Evolutionary conservation across 257 asterid genomes (phyloP).

Genomic region (Capsicum chinense): DNA sequence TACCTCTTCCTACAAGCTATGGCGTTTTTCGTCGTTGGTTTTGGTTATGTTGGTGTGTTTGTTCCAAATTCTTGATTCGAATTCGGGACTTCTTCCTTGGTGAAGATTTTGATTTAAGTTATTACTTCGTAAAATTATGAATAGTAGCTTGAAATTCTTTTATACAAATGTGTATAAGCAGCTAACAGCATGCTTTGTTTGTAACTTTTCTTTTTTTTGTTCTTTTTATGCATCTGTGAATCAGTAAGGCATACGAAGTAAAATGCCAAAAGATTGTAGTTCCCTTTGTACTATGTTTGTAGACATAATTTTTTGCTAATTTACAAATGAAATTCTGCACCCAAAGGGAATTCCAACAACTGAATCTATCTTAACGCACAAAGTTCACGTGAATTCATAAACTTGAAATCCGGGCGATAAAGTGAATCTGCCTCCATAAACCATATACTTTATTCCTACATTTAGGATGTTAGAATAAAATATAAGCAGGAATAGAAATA

Average conservation of each 20-base stretch:
- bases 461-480: too few species aligned
- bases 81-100: background rate
- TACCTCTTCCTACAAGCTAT: slow-evolving; percentile 44
- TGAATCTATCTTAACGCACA: background rate
- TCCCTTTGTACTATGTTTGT: background rate
- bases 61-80: slow-evolving; percentile 32
- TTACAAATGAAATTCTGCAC: background rate
- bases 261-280: background rate
- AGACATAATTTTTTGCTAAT: background rate
- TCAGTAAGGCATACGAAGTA: background rate
- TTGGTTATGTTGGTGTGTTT: slow-evolving; percentile 47
- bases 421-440: too few species aligned
- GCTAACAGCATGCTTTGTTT: background rate
- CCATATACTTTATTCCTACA: too few species aligned
- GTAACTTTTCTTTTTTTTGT: background rate
- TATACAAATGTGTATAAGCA: background rate
- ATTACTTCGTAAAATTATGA: background rate
- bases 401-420: too few species aligned
- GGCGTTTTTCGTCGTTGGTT: slow-evolving; percentile 45
- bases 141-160: background rate
- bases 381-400: too few species aligned
- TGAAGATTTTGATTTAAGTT: background rate
- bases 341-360: background rate
- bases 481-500: too few species aligned
- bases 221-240: background rate